Percentiles rank a stretch among this genome's conserved stretches.
These are phyloP conservation scores for Heliamphora exappendiculata DNA, from an alignment of 148 eudicot genomes.

Conservation along the genomic window DNA sequence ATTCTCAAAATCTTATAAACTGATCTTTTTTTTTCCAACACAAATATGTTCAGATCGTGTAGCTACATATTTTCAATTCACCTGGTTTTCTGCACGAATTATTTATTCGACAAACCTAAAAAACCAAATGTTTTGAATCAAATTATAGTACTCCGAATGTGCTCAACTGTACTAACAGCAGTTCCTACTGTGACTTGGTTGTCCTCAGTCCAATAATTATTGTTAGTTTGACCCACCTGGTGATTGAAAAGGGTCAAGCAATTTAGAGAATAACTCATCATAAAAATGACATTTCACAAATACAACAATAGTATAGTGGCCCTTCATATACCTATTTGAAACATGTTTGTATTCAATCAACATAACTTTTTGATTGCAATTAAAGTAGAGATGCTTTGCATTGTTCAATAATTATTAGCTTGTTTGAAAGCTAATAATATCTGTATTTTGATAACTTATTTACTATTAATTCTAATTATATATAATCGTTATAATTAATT, in stretches of 20 bases:
- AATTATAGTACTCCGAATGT: too few species aligned
- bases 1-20: too few species aligned
- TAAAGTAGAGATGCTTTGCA: neutral
- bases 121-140: too few species aligned
- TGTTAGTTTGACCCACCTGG: neutral
- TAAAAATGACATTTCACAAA: neutral
- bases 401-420: neutral
- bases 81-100: too few species aligned
- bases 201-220: too few species aligned
- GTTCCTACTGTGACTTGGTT: too few species aligned
- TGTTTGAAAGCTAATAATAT: neutral
- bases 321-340: neutral
- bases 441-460: too few species aligned
- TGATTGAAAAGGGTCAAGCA: neutral
- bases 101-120: neutral
- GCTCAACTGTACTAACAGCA: too few species aligned
- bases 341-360: conserved; percentile 2
- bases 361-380: neutral
- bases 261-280: neutral
- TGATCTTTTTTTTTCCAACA: neutral
- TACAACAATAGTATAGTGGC: neutral
- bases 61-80: too few species aligned
- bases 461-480: too few species aligned
- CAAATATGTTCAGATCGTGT: too few species aligned
- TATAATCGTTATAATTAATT: too few species aligned